Base-by-base conservation (phyloP, 2,329 filamentous ascomycete genomes). In the Sporothrix brasiliensis region DNA sequence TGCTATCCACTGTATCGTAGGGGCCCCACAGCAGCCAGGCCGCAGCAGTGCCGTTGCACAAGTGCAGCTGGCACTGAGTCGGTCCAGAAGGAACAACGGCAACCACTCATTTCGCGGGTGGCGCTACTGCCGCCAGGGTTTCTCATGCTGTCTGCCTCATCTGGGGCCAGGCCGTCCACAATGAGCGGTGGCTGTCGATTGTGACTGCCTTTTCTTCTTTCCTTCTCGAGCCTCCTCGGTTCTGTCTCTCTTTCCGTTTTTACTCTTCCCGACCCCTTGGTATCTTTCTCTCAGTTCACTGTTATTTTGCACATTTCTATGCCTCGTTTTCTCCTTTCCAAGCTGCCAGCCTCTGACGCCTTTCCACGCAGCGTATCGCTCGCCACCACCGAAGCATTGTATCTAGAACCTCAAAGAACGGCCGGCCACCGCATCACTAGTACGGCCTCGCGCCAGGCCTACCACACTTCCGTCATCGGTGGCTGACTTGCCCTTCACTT, bases 71-170 rank as follows among this genome's bases (percentile, higher is more conserved):
- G 50, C 41, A 49, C 66, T 69, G 70, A 66, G 49, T 71, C 67
- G 68, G 50, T 56, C 24, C 68, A 66, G 58, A 68, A 70, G 63
- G 61, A 50, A 49, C 54, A 50, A 49, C 54, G 50, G 50, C 53
- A 60, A 56, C 56, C 34, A 54, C 56, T 68, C 56, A 52, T 58
- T 67, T 52, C 63, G 11, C 16, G 21, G 65, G 56, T 65, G 49
- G 65, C 69, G 69, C 69, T 70, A 67, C 69, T 70, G 69, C 61
- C 69, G 63, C 39, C 41, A 21, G 61, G 54, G 69, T 47, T 68
- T n/a, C 56, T 60, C 53, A 16, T 70, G 53, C 61, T 61, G 56
- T 47, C 47, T 67, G 69, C 69, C 54, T 70, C 58, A 27, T 61
- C 34, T 52, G 61, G 52, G 61, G 44, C 61, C 61, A 49, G 16